Evolutionary conservation across 2,329 filamentous ascomycete genomes (phyloP), one percentile per base, ranked within the genome.

Genomic region (Penicillium sp.): DNA sequence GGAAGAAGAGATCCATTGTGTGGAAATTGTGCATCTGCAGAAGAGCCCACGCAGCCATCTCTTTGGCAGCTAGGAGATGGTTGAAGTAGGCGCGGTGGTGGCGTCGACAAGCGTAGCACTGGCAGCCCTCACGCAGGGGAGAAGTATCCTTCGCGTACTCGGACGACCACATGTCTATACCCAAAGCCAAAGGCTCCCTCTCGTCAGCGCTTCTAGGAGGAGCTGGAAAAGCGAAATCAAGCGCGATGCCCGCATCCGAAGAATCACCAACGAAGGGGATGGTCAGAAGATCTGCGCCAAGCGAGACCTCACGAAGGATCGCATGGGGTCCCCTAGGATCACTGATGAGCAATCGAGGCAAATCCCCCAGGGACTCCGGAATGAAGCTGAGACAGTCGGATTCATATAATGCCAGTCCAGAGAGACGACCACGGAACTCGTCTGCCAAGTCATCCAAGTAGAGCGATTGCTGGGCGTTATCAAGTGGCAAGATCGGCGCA

Each of bases 31-130:
- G 95, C 3, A 96, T 83, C 73, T 98, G 93, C 8, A 99, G 81
- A 8, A 99, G 81, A 0, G 89, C 90, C 95, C 95, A 99, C 24
- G 89, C 93, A 5, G 97, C 85, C 95, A 99, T 98, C 75, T 99
- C 95, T 70, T 93, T 96, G 0, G 95, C 92, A 47, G 86, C 82
- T 6, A 99, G 84, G 1, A 98, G 82, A 73, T 99, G 95, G 63
- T 92, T 89, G 35, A 99, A 70, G 74, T 90, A 99, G 0, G 95
- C 93, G 49, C 88, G 82, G 74, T 96, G 91, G 73, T 98, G 93
- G 19, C 84, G 84, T 2, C 80, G 85, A 79, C 95, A 99, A 22
- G 91, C 81, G 73, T 96, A 93, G 80, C 95, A 99, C 50, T 76
- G 66, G 73, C 95, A 99, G 16, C 75, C 81, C 6, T 80, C 66